Percentiles rank a stretch among this genome's conserved stretches.
These are phyloP conservation scores for Batkoa obscura DNA, from an alignment of 371 early-diverging fungal genomes.

Conservation along the genomic window DNA sequence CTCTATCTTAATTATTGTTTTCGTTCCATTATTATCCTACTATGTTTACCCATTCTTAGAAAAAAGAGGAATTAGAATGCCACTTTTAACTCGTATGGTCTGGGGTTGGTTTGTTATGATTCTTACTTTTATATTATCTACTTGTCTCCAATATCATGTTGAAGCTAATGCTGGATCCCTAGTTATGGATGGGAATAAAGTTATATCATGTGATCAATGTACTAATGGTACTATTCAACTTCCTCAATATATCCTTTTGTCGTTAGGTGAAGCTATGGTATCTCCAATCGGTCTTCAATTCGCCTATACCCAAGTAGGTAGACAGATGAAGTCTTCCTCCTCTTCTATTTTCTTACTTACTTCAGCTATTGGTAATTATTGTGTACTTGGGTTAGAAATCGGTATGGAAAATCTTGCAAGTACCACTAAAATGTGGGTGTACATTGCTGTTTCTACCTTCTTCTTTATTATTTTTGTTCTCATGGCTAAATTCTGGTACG, in stretches of 20 bases:
- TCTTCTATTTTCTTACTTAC: conserved; percentile 25
- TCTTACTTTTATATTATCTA: conserved; percentile 17
- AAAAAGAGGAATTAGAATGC: conserved; percentile 15
- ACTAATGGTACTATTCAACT: conserved; percentile 24
- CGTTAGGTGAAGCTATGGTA: conserved; percentile 38
- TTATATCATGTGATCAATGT: conserved; percentile 10
- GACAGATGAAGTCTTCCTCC: conserved; percentile 20
- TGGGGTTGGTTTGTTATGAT: conserved; percentile 21
- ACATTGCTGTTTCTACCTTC: background rate
- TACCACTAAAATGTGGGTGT: background rate
- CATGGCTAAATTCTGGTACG: background rate
- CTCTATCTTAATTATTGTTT: conserved; percentile 23
- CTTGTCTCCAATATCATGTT: conserved; percentile 16
- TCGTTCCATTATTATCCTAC: conserved; percentile 33
- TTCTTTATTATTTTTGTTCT: background rate
- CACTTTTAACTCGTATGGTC: conserved; percentile 27
- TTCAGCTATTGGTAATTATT: conserved; percentile 13
- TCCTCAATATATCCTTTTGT: conserved; percentile 38
- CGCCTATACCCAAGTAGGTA: conserved; percentile 31
- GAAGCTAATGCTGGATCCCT: conserved; percentile 11
- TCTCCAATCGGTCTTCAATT: conserved; percentile 44
- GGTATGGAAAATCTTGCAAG: background rate
- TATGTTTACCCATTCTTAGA: conserved; percentile 26
- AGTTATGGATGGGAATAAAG: conserved; percentile 8
- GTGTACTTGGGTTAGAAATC: background rate